Evolutionary conservation across 257 asterid genomes (phyloP).

Genomic region (Solanum megistacrolobum): DNA sequence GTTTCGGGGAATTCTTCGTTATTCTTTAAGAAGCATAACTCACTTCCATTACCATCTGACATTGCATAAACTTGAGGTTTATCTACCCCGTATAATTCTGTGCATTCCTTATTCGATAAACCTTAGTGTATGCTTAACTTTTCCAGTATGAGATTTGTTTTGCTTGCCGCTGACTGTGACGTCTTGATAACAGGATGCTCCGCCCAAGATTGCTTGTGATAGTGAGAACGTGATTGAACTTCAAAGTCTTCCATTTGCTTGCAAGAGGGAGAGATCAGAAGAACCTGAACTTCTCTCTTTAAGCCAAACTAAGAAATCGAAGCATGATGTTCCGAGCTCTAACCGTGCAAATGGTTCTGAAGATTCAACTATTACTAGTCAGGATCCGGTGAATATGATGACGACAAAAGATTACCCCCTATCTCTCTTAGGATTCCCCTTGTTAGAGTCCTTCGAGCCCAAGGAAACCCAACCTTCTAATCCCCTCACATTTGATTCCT

Average conservation of each 20-base stretch:
- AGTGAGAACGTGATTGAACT: constrained; percentile 10
- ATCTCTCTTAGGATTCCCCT: constrained; percentile 41
- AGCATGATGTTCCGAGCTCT: constrained; percentile 45
- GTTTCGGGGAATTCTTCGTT: background rate
- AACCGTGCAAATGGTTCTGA: constrained; percentile 67
- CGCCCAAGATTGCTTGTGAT: constrained; percentile 31
- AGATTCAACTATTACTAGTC: constrained; percentile 64
- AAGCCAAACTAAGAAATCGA: constrained; percentile 36
- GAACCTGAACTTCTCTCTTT: constrained; percentile 41
- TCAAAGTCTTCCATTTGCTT: constrained; percentile 24
- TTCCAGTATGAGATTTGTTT: background rate
- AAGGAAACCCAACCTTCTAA: constrained; percentile 24
- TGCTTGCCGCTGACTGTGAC: background rate
- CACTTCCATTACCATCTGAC: background rate
- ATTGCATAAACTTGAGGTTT: background rate
- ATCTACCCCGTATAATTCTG: background rate
- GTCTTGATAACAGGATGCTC: constrained; percentile 28
- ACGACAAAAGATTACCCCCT: constrained; percentile 42
- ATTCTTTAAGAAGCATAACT: background rate
- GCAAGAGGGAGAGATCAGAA: constrained; percentile 56
- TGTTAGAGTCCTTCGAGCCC: constrained; percentile 31
- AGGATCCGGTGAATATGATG: constrained; percentile 34
- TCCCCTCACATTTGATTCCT: constrained; percentile 45
- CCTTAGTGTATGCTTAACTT: background rate
- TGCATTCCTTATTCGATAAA: background rate